Percentiles rank a stretch among this genome's conserved stretches.
Conservation (phyloP, 352 stramenopile species). For the Pythium volutum region DNA sequence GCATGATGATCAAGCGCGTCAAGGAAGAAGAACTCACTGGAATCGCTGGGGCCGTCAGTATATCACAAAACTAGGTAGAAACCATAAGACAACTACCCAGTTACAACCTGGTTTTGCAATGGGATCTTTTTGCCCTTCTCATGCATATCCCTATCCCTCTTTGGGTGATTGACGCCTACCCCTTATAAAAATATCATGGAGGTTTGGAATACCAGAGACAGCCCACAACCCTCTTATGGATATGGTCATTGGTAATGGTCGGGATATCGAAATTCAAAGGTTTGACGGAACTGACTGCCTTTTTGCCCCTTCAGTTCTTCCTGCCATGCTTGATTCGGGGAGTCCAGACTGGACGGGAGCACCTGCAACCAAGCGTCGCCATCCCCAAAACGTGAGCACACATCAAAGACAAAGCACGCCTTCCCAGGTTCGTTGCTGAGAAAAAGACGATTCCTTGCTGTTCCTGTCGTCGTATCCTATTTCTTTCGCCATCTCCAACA, state of each 20-base stretch:
- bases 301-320: neutral
- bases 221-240: neutral
- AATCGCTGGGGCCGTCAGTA: too few species aligned
- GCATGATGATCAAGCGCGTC: too few species aligned
- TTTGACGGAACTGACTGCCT: neutral
- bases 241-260: neutral
- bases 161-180: neutral
- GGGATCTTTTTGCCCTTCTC: neutral
- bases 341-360: too few species aligned
- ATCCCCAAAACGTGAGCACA: too few species aligned
- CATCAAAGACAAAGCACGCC: too few species aligned
- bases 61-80: too few species aligned
- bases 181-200: neutral
- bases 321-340: too few species aligned
- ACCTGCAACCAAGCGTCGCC: neutral
- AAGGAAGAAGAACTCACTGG: too few species aligned
- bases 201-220: neutral
- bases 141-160: neutral
- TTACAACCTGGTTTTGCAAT: neutral
- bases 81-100: too few species aligned
- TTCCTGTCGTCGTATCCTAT: neutral
- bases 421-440: neutral
- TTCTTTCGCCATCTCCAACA: neutral
- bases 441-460: neutral
- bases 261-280: neutral